These are phyloP conservation scores for Tetrahymena borealis DNA, from an alignment of 73 alveolate genomes.

Conservation along the genomic window DNA sequence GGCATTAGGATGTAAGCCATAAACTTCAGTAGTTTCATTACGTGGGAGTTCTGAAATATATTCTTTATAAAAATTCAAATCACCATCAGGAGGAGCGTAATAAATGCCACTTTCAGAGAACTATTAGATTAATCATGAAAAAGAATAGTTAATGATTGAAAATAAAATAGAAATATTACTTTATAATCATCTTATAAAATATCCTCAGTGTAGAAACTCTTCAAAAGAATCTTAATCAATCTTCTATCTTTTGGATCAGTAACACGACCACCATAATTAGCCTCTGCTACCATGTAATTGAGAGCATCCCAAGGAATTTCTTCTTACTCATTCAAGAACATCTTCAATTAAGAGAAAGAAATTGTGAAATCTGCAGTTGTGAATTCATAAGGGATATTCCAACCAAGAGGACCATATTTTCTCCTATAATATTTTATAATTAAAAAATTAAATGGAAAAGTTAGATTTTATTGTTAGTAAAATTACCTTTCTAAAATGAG, in stretches of 20 bases:
- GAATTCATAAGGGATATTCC: constrained; percentile 99
- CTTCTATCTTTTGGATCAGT: constrained; percentile 99
- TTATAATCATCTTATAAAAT: constrained; percentile 84
- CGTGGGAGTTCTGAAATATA: constrained; percentile 80
- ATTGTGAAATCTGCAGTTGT: constrained; percentile 89
- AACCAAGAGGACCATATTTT: constrained; percentile 99
- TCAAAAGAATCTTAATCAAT: constrained; percentile 63
- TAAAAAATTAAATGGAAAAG: too few species aligned
- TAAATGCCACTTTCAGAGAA: constrained; percentile 46
- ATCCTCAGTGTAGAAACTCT: constrained; percentile 86
- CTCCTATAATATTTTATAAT: too few species aligned
- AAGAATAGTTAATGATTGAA: background rate
- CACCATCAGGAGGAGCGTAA: constrained; percentile 85
- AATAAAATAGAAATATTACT: constrained; percentile 34
- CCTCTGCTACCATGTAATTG: constrained; percentile 98
- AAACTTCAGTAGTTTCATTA: constrained; percentile 89
- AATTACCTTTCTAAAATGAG: constrained; percentile 83
- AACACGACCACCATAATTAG: constrained; percentile 99
- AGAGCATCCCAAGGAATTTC: constrained; percentile 96
- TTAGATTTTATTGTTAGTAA: too few species aligned
- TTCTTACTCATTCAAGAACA: constrained; percentile 92
- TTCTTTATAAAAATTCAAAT: constrained; percentile 62
- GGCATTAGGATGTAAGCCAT: constrained; percentile 98
- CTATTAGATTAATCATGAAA: constrained; percentile 42
- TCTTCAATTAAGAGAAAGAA: constrained; percentile 80